Conservation (phyloP, 2,329 filamentous ascomycete species). For the Metarhizium brunneum region DNA sequence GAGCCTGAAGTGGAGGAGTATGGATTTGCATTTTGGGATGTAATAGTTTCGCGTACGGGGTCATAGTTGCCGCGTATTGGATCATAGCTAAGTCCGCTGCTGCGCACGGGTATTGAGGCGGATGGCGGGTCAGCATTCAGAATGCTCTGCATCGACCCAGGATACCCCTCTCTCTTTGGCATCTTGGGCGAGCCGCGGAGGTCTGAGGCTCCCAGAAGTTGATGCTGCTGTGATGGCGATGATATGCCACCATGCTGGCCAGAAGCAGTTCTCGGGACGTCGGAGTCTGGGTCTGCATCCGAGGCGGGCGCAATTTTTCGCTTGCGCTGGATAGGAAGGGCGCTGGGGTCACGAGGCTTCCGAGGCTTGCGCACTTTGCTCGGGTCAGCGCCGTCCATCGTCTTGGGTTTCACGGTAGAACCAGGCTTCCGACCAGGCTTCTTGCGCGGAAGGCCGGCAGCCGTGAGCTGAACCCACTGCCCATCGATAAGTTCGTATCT, state of each 20-base stretch:
- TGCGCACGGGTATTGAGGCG: conserved; percentile 40
- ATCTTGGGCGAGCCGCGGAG: conserved; percentile 34
- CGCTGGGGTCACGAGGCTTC: conserved; percentile 52
- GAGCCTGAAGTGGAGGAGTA: conserved; percentile 37
- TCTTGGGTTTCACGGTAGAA: conserved; percentile 38
- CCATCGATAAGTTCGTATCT: conserved; percentile 27
- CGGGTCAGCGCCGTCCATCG: conserved; percentile 26
- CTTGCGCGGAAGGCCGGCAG: conserved; percentile 49
- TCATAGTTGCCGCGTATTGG: conserved; percentile 74
- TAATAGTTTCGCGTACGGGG: conserved; percentile 53
- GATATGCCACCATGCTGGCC: conserved; percentile 12
- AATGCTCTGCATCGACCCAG: conserved; percentile 45
- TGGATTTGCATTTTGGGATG: conserved; percentile 40
- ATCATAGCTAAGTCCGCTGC: conserved; percentile 79
- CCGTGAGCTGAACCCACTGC: conserved; percentile 40
- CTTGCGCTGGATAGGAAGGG: conserved; percentile 43
- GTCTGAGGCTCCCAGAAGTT: conserved; percentile 10
- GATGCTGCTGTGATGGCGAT: conserved; percentile 14
- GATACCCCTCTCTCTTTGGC: conserved; percentile 41
- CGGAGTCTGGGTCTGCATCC: conserved; percentile 27
- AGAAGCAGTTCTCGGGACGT: conserved; percentile 14
- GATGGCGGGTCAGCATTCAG: conserved; percentile 42
- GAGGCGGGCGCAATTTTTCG: conserved; percentile 37
- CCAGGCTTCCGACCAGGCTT: conserved; percentile 59
- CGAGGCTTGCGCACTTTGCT: conserved; percentile 43